These are phyloP conservation scores for Ajuga chamaepitys DNA, from an alignment of 257 asterid species.

Conservation along the genomic window DNA sequence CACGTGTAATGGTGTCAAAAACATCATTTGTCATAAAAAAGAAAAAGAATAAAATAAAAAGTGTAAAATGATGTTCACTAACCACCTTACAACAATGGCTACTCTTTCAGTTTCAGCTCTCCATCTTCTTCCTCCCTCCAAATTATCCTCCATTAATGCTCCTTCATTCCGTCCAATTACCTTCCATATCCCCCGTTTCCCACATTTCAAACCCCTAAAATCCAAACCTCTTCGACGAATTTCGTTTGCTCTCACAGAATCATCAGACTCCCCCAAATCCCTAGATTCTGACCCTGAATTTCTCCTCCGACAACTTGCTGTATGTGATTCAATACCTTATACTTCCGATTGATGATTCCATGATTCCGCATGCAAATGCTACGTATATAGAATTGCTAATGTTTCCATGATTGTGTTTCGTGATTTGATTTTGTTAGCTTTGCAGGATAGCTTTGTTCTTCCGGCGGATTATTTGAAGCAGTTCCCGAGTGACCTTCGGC, in stretches of 20 bases:
- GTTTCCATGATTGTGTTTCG: background rate
- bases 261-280: slow-evolving; percentile 66
- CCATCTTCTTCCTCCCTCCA: slow-evolving; percentile 30
- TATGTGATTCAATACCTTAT: slow-evolving; percentile 11
- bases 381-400: background rate
- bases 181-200: slow-evolving; percentile 20
- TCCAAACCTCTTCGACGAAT: slow-evolving; percentile 20
- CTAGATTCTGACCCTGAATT: slow-evolving; percentile 45
- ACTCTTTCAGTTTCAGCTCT: slow-evolving; percentile 33
- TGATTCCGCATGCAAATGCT: background rate
- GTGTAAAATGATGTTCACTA: too few relatives aligned
- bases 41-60: background rate
- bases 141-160: slow-evolving; percentile 22
- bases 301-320: slow-evolving; percentile 72
- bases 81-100: slow-evolving; percentile 35
- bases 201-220: slow-evolving; percentile 25
- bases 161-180: slow-evolving; percentile 18
- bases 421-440: background rate
- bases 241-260: slow-evolving; percentile 58
- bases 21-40: too few relatives aligned
- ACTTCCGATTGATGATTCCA: background rate
- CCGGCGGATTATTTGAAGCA: slow-evolving; percentile 67
- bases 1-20: too few relatives aligned
- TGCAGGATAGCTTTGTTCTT: slow-evolving; percentile 71
- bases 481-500: slow-evolving; percentile 88